These are phyloP conservation scores for Elongisporangium undulatum DNA, from an alignment of 352 stramenopile genomes.

Conservation along the genomic window DNA sequence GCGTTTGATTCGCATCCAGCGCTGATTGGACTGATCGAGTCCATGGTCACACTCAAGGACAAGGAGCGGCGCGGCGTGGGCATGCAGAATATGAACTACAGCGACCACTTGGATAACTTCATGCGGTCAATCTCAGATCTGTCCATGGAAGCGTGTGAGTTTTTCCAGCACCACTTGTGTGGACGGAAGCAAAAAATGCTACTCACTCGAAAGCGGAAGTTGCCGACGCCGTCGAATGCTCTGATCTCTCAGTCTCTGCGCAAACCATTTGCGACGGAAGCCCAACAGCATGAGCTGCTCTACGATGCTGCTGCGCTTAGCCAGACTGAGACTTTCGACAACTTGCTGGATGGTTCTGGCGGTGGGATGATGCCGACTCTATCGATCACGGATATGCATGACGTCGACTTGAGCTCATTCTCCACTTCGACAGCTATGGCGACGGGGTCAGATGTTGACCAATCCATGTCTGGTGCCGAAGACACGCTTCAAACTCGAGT, in stretches of 20 bases:
- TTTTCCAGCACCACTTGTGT: conserved; percentile 70
- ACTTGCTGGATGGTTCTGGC: conserved; percentile 22
- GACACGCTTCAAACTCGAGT: background rate
- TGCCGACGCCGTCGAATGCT: background rate
- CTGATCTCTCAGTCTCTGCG: background rate
- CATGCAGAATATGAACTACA: conserved; percentile 81
- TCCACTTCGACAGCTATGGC: conserved; percentile 4
- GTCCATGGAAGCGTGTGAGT: conserved; percentile 52
- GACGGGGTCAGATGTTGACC: conserved; percentile 3
- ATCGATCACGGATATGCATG: conserved; percentile 57
- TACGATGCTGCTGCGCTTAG: conserved; percentile 11
- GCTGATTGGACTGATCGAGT: conserved; percentile 59
- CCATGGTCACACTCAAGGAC: conserved; percentile 69
- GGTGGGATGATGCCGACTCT: conserved; percentile 37
- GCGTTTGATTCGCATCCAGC: conserved; percentile 59
- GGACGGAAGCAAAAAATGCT: conserved; percentile 50
- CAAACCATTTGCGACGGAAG: background rate
- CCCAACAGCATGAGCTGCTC: conserved; percentile 11
- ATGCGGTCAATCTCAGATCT: conserved; percentile 55
- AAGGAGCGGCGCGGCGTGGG: conserved; percentile 73
- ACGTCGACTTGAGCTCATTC: conserved; percentile 49
- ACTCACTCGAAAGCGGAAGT: conserved; percentile 31
- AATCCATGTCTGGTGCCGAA: background rate
- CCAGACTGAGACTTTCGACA: conserved; percentile 11
- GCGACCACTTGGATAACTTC: conserved; percentile 55